Evolutionary conservation across 345 rosid genomes (phyloP), one percentile per base, ranked within the genome.

Genomic region (Geranium rotundifolium): DNA sequence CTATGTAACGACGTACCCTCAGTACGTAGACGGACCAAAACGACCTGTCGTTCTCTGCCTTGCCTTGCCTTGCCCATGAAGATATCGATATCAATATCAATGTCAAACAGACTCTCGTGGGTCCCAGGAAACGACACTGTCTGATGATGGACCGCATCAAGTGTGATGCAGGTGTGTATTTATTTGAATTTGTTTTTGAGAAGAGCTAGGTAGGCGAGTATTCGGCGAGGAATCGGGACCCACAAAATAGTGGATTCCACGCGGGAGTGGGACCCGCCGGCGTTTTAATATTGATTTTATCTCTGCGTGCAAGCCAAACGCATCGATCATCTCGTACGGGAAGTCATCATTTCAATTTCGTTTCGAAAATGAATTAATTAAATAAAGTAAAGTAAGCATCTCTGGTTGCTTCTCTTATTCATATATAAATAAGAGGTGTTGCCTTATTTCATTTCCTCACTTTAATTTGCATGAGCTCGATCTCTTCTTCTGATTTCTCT

Each of bases 191-290:
- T 8, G 2, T 34, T 34, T 5, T 34, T 8, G 41, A 1, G 41
- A 8, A 34, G 41, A 0, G 41, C 6, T 34, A 4, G 7, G 7
- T 31, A 2, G 41, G 52, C 52, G 52, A 46, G 3, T 7, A 46
- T 37, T 37, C 12, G 46, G 46, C 46, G 46, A 37, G 46, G 46
- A 37, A 37, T 37, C 12, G 46, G 46, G 12, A 14, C 16, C 52
- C 78, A 69, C 54, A 14, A 66, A 15, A 71, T 72, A 71, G 81
- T 78, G 79, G 70, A 66, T 7, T 74, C 75, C 86, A 85, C 82
- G 86, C 77, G 64, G 62, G 62, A 69, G 64, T 9, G 78, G 79
- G 77, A 50, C 83, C 71, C 77, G 27, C 27, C 27, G 27, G 27
- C 27, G 69, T 68, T 7, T 46, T 46, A 3, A 12, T 46, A 52